Conservation (phyloP, 495 filamentous ascomycete genomes). For the Xylaria palmicola region DNA sequence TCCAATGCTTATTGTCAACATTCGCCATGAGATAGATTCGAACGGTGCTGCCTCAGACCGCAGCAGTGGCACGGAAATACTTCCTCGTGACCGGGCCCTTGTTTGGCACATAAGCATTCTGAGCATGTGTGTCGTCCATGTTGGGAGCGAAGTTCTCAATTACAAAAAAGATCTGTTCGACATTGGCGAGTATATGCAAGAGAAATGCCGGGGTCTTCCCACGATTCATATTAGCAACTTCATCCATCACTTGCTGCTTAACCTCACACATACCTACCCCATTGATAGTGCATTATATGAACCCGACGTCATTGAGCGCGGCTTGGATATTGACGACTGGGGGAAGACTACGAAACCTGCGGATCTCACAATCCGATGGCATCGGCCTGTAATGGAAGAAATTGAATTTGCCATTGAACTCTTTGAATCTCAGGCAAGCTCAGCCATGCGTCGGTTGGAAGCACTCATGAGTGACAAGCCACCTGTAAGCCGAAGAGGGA, state of each 20-base stretch:
- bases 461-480: slow-evolving; percentile 77
- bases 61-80: slow-evolving; percentile 87
- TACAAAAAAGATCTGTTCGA: slow-evolving; percentile 87
- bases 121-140: slow-evolving; percentile 97
- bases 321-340: slow-evolving; percentile 70
- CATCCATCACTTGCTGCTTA: slow-evolving; percentile 97
- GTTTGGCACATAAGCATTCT: slow-evolving; percentile 98
- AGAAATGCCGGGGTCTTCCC: slow-evolving; percentile 87
- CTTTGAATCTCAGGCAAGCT: slow-evolving; percentile 74
- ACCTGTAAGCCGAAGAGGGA: slow-evolving; percentile 87
- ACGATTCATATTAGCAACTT: slow-evolving; percentile 96
- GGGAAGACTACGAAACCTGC: slow-evolving; percentile 66
- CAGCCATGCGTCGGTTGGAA: slow-evolving; percentile 56
- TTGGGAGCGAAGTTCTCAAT: slow-evolving; percentile 82
- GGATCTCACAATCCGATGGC: slow-evolving; percentile 85
- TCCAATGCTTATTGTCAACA: slow-evolving; percentile 83
- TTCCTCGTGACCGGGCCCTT: slow-evolving; percentile 86
- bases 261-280: slow-evolving; percentile 90
- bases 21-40: slow-evolving; percentile 94
- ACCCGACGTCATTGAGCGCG: slow-evolving; percentile 52
- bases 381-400: slow-evolving; percentile 75
- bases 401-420: slow-evolving; percentile 85
- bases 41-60: slow-evolving; percentile 95
- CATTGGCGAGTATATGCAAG: slow-evolving; percentile 92
- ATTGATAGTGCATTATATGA: slow-evolving; percentile 86